These are phyloP conservation scores for Candida railenensis DNA, from an alignment of 805 yeast species.

Conservation along the genomic window DNA sequence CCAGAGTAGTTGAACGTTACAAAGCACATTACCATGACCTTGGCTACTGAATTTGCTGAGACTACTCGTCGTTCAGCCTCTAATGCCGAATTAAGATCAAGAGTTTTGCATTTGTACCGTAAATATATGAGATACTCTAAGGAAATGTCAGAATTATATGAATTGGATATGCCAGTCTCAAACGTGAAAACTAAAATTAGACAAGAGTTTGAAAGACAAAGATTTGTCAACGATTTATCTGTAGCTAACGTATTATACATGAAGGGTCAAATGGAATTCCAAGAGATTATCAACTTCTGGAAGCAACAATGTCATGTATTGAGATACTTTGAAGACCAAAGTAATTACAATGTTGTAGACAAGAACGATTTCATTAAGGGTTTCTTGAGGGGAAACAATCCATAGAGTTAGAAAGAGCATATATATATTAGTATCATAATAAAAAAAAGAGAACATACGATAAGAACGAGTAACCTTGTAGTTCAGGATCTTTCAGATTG, in stretches of 20 bases:
- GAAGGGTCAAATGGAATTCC: constrained; percentile 90
- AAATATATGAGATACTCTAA: constrained; percentile 64
- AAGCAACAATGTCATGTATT: constrained; percentile 83
- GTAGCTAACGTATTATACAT: constrained; percentile 68
- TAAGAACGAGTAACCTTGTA: too few species aligned
- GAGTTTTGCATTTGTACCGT: constrained; percentile 72
- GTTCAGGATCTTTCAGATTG: too few species aligned
- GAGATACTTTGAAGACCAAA: constrained; percentile 74
- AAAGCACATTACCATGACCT: constrained; percentile 40
- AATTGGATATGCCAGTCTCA: constrained; percentile 74
- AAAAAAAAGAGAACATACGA: neutral
- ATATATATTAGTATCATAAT: constrained; percentile 2
- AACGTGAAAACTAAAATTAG: constrained; percentile 79
- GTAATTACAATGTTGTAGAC: constrained; percentile 51
- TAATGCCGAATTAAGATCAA: constrained; percentile 56
- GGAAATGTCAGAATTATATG: constrained; percentile 61
- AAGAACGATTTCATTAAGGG: constrained; percentile 67
- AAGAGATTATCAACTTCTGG: constrained; percentile 86
- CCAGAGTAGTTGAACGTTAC: constrained; percentile 1
- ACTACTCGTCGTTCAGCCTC: constrained; percentile 67
- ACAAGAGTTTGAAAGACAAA: constrained; percentile 85
- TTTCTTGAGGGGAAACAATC: constrained; percentile 62
- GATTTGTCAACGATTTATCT: constrained; percentile 67
- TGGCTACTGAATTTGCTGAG: constrained; percentile 83
- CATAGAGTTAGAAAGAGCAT: neutral